Evolutionary conservation across 2,329 filamentous ascomycete genomes (phyloP), one percentile per base, ranked within the genome.

Genomic region (Bisporella sp.): DNA sequence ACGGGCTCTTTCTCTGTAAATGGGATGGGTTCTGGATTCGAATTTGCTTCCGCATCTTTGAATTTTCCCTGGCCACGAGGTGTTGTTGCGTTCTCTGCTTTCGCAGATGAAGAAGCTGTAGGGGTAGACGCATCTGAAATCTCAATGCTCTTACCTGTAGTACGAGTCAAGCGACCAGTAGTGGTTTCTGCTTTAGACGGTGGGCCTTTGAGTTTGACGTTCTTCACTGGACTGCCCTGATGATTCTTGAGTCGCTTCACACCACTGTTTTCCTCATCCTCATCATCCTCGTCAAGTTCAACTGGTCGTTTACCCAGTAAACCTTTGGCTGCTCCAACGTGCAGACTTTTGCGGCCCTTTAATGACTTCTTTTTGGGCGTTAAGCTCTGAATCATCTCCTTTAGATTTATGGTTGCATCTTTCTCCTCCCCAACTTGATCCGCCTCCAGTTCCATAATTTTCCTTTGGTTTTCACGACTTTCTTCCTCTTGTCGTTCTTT

Each of bases 141-240:
- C 41, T 75, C 73, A 35, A 77, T 57, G 57, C 71, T 75, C 58
- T 69, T 74, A 30, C 70, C 70, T 41, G 69, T 63, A 29, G 79
- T 74, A 30, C 76, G 73, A 28, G 73, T 76, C 30, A 74, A 61
- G 29, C 81, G 78, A 21, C 84, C 82, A n/a, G 78, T 77, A n/a
- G 78, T 77, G 1, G 76, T 81, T 62, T 87, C 83, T 42, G 78
- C 79, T 59, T 82, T 84, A 4, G 81, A 78, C 6, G 82, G 83
- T 11, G 84, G 86, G 46, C 82, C 82, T 57, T 83, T 82, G 47
- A 91, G 73, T 59, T 75, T 79, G 47, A 90, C 73, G 45, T 81
- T 87, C 69, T 91, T 91, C 54, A 91, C 85, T 1, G 87, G 87
- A 60, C 87, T 91, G 47, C 79, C 77, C 66, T 87, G 80, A 52